A percentile compares a stretch with the other conserved stretches of the same genome.
phyloP scores from a whole-genome alignment of 768 basidiomycete genomes.

The Tylopilus sp. region DNA sequence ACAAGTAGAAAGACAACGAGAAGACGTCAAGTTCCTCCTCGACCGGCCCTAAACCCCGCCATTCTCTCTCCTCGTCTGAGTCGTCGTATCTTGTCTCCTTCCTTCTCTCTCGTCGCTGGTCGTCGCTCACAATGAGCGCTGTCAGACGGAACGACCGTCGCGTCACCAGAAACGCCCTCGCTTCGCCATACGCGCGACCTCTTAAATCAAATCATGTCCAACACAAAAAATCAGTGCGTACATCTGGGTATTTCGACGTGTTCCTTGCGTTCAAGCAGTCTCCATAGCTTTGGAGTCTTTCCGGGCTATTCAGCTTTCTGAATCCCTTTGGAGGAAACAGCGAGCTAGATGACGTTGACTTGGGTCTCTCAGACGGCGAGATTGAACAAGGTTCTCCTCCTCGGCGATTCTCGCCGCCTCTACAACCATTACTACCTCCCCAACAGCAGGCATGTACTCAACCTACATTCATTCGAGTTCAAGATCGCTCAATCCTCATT shows the following conservation, averaged over 20 bases:
- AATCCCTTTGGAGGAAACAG: constrained; percentile 40
- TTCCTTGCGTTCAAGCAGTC: constrained; percentile 12
- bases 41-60: constrained; percentile 31
- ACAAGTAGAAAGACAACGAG: constrained; percentile 6
- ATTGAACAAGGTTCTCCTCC: constrained; percentile 27
- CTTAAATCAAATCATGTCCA: constrained; percentile 19
- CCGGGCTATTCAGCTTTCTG: constrained; percentile 46
- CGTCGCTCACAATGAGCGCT: constrained; percentile 47
- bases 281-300: constrained; percentile 47
- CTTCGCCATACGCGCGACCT: constrained; percentile 58
- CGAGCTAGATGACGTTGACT: constrained; percentile 23
- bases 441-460: constrained; percentile 27
- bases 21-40: constrained; percentile 8
- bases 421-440: constrained; percentile 21
- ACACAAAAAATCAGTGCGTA: constrained; percentile 48
- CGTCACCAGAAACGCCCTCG: constrained; percentile 33
- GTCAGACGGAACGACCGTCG: constrained; percentile 45
- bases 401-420: constrained; percentile 23
- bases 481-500: constrained; percentile 23
- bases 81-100: constrained; percentile 21
- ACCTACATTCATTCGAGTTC: constrained; percentile 14
- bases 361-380: constrained; percentile 23
- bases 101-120: constrained; percentile 5
- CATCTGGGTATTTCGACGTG: background rate
- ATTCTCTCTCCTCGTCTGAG: constrained; percentile 20